Conservation (phyloP, 441 rosid genomes). For the Jatropha multifida region DNA sequence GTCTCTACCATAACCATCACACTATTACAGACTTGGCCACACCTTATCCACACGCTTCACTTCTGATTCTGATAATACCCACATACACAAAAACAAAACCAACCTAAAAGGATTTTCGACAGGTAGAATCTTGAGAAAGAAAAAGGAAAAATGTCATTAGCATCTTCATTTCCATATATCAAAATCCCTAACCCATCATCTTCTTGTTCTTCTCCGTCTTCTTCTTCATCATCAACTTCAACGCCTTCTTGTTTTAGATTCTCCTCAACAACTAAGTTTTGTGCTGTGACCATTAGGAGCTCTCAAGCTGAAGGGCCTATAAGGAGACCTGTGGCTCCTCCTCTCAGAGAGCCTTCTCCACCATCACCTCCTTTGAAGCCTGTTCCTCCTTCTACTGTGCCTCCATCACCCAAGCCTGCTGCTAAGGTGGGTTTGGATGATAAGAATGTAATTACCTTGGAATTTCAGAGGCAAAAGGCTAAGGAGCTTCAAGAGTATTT, state of each 20-base stretch:
- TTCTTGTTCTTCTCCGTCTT: constrained; percentile 30
- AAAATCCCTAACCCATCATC: constrained; percentile 55
- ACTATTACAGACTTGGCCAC: constrained; percentile 48
- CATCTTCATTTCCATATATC: constrained; percentile 60
- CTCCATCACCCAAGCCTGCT: constrained; percentile 33
- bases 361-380: constrained; percentile 39
- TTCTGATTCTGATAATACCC: constrained; percentile 18
- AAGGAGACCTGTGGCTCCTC: constrained; percentile 74
- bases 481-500: constrained; percentile 84
- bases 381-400: constrained; percentile 34
- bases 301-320: constrained; percentile 79
- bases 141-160: constrained; percentile 50
- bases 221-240: constrained; percentile 36
- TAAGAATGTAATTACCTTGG: constrained; percentile 52
- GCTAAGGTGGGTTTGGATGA: constrained; percentile 35
- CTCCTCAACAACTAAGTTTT: constrained; percentile 38
- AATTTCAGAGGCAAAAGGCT: constrained; percentile 86
- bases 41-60: constrained; percentile 52
- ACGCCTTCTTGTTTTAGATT: constrained; percentile 37
- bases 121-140: constrained; percentile 5
- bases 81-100: not conserved
- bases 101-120: not conserved
- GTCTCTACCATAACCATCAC: not conserved
- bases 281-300: constrained; percentile 49
- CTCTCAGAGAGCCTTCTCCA: constrained; percentile 45